phyloP scores from a whole-genome alignment of 1,284 basidiomycete species.

The Rhodotorula mucilaginosa region DNA sequence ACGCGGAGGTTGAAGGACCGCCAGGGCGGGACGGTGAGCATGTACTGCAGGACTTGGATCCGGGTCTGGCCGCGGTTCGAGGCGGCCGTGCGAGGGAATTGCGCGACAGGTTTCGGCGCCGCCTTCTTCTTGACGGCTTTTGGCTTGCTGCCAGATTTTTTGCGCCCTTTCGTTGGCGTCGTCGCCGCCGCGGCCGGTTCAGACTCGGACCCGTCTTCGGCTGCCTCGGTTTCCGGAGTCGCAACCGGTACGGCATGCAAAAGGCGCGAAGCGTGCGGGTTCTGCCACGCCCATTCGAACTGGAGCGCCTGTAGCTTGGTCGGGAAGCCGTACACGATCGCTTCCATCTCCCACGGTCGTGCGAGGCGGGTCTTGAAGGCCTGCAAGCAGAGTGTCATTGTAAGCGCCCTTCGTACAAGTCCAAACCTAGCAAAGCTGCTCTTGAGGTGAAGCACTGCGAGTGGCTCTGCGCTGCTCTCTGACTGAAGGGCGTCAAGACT shows the following conservation, averaged over 20 bases:
- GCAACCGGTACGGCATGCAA: conserved; percentile 42
- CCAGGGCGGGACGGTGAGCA: conserved; percentile 41
- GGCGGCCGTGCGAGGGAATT: conserved; percentile 30
- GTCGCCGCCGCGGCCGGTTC: not conserved
- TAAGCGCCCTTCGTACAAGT: not conserved
- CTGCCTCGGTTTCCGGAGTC: not conserved
- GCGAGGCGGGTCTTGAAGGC: conserved; percentile 68
- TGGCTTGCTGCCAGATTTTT: not conserved
- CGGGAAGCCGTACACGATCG: conserved; percentile 84
- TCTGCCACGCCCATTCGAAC: conserved; percentile 93
- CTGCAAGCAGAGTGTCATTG: not conserved
- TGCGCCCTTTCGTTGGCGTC: not conserved
- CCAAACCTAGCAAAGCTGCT: too few relatives aligned
- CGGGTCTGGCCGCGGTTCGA: conserved; percentile 43
- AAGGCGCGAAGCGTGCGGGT: conserved; percentile 57
- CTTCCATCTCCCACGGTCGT: conserved; percentile 84
- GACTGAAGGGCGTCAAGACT: not conserved
- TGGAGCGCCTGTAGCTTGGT: conserved; percentile 73
- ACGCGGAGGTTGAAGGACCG: conserved; percentile 27
- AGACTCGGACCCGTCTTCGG: not conserved
- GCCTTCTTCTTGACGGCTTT: not conserved
- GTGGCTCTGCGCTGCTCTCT: not conserved
- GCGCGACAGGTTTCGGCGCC: conserved; percentile 27
- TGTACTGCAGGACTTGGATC: conserved; percentile 44
- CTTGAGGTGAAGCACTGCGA: not conserved